These are phyloP conservation scores for Cercospora berteroae DNA, from an alignment of 2,329 filamentous ascomycete species.

Conservation along the genomic window DNA sequence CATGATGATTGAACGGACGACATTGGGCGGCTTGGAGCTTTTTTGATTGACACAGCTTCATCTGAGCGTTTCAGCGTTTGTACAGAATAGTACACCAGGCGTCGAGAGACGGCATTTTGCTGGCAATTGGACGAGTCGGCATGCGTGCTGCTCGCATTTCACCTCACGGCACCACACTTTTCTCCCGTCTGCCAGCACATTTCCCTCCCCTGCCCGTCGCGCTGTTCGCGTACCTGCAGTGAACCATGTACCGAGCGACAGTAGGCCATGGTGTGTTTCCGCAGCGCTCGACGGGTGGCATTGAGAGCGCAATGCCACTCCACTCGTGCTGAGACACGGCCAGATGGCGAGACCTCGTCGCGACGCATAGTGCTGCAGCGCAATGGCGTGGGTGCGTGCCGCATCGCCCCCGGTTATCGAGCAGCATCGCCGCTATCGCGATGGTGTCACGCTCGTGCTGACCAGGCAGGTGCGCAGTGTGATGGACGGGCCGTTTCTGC, in stretches of 20 bases:
- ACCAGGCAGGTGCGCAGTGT: constrained; percentile 1
- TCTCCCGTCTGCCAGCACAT: background rate
- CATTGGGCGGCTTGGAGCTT: constrained; percentile 15
- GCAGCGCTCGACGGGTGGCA: background rate
- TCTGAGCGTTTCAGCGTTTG: constrained; percentile 23
- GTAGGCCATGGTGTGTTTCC: constrained; percentile 13
- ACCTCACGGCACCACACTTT: background rate
- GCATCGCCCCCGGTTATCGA: background rate
- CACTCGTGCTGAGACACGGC: background rate
- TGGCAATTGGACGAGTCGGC: constrained; percentile 11
- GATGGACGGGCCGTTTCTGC: background rate
- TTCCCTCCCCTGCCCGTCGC: background rate
- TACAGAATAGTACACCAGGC: constrained; percentile 25
- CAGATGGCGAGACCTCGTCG: constrained; percentile 3
- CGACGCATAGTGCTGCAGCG: background rate
- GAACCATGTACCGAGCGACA: constrained; percentile 15
- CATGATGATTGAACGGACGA: constrained; percentile 4
- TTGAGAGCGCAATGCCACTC: background rate
- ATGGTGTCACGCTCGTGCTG: constrained; percentile 10
- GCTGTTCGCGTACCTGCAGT: constrained; percentile 20
- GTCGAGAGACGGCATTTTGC: constrained; percentile 12
- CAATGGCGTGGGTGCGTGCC: background rate
- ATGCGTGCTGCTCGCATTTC: constrained; percentile 4
- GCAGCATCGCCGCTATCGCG: background rate
- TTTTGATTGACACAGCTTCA: constrained; percentile 15